phyloP scores from a whole-genome alignment of 306 rosid genomes.

The Trifolium subterraneum region DNA sequence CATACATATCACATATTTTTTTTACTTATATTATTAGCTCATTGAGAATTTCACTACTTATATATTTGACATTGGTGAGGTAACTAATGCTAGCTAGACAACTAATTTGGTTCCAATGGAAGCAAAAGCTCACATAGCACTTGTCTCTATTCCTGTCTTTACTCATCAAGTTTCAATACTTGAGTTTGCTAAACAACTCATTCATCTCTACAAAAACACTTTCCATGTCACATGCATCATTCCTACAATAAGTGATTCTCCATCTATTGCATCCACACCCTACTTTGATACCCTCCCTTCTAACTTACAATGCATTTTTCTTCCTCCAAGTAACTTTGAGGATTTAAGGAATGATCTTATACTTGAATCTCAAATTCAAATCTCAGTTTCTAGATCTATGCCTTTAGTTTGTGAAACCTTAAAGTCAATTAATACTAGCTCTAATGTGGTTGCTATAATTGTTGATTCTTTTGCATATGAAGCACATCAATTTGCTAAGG shows the following conservation, averaged over 20 bases:
- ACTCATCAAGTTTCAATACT: slow-evolving; percentile 48
- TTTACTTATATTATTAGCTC: no score
- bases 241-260: slow-evolving; percentile 39
- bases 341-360: not conserved
- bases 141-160: slow-evolving; percentile 42
- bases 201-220: slow-evolving; percentile 22
- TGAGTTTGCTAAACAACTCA: slow-evolving; percentile 44
- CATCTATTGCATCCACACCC: not conserved
- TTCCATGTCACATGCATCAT: slow-evolving; percentile 49
- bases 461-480: slow-evolving; percentile 42
- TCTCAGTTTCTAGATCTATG: slow-evolving; percentile 34
- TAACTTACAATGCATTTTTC: slow-evolving; percentile 38
- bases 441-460: slow-evolving; percentile 30
- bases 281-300: slow-evolving; percentile 42
- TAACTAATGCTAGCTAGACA: not conserved
- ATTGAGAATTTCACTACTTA: no score
- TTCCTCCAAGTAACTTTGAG: slow-evolving; percentile 39
- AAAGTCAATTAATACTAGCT: not conserved
- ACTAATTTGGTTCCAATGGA: slow-evolving; percentile 34
- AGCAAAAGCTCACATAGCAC: slow-evolving; percentile 43
- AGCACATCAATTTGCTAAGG: slow-evolving; percentile 41
- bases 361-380: slow-evolving; percentile 32
- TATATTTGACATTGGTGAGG: not conserved
- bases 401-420: slow-evolving; percentile 28
- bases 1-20: no score